Evolutionary conservation across 78 protist genomes (phyloP).

Genomic region (Dictyostelium discoideum): DNA sequence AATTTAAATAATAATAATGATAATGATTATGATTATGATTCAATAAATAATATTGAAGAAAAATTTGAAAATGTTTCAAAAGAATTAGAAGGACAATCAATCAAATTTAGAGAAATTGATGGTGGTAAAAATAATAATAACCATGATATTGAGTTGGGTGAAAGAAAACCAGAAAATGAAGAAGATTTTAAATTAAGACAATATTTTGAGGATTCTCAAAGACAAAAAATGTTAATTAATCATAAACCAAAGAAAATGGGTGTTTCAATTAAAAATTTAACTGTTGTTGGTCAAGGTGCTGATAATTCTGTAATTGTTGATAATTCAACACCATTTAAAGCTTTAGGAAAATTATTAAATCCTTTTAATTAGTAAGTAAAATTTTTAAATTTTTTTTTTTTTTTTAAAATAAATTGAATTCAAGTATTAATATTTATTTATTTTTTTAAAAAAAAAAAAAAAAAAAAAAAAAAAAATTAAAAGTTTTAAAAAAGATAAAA

Average conservation of each 20-base stretch:
- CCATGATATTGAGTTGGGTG: slow-evolving; percentile 27
- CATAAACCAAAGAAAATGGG: slow-evolving; percentile 62
- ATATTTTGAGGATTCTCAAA: slow-evolving; percentile 68
- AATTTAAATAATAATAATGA: background rate
- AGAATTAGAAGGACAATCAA: background rate
- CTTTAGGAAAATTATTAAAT: slow-evolving; percentile 39
- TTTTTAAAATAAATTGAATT: background rate
- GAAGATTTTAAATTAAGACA: slow-evolving; percentile 66
- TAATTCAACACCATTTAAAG: slow-evolving; percentile 49
- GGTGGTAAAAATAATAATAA: background rate
- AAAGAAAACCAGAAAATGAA: background rate
- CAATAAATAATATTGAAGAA: background rate
- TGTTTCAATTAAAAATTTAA: slow-evolving; percentile 57
- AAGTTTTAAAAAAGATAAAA: background rate
- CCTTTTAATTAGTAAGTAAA: slow-evolving; percentile 45
- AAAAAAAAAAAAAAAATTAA: no score
- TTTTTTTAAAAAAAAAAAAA: no score
- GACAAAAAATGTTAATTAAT: slow-evolving; percentile 12
- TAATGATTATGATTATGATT: background rate
- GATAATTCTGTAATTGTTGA: slow-evolving; percentile 29
- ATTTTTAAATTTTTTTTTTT: background rate
- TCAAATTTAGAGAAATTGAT: background rate
- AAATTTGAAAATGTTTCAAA: background rate
- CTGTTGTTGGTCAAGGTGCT: slow-evolving; percentile 74
- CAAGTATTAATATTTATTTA: background rate